Base-by-base conservation (phyloP, 352 stramenopile species). In the Elongisporangium prolatum region DNA sequence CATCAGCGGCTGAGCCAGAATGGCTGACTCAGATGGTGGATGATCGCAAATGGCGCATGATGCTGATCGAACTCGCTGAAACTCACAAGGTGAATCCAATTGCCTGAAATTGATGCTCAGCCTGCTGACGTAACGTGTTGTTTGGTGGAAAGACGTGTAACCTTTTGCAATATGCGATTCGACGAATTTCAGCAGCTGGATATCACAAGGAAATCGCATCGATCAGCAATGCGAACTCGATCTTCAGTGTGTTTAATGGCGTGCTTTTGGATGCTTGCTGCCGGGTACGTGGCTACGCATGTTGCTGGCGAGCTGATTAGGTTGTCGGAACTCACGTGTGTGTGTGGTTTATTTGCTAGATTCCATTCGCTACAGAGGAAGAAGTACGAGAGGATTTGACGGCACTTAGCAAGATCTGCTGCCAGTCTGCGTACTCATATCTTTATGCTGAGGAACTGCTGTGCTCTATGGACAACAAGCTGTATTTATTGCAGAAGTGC, bases 121-220 rank as follows among this genome's bases (percentile, higher is more conserved):
- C 51, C 8, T 60, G 21, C 40, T n/a, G 13, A 16, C 17, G 24
- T 7, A 34, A 17, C 51, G 50, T 10, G 52, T 10, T 28, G 44
- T 50, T 50, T 56, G 21, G 25, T 37, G 48, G 54, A 17, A 44
- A 95, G 86, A 88, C 74, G 1, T 95, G 86, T 52, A 90, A 72
- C 48, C 65, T 95, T 24, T 64, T 95, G 6, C 86, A 95, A 54
- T 95, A 95, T 57, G 86, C 86, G 1, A 92, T 95, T 48, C 80
- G 84, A 50, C 76, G 84, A 11, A 95, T 95, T 55, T 95, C 86
- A 0, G 84, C 91, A 53, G 86, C 86, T 28, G 86, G 86, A 0
- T 79, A 95, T 50, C 86, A 95, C 75, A 93, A 95, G 56, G 86
- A 95, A 52, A 93, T 95, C 54, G 86, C 86, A 3, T 93, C 86